Base-by-base conservation (phyloP, 176 grass and related monocot genomes). In the Cenchrus fungigraminus region DNA sequence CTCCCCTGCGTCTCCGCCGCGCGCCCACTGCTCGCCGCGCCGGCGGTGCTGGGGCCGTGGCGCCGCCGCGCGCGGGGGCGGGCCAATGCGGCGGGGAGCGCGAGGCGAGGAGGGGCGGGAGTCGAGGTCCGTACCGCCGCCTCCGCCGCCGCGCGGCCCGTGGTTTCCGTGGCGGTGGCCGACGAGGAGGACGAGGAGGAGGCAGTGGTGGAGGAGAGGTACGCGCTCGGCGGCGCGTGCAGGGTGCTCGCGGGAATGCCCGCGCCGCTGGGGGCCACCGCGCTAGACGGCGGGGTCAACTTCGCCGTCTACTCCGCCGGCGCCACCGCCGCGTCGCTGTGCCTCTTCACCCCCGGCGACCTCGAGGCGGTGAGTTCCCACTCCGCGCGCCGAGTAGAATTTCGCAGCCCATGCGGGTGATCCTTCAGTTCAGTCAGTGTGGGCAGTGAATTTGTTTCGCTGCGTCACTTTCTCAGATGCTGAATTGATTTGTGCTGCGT, bases 281-380 rank as follows among this genome's bases (percentile, higher is more conserved):
- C 83, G 65, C 87, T 58, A 74, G 79, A 64, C n/a, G 92, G 89
- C 6, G 92, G 92, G 57, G 91, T 98, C 84, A 98, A 98, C 85
- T 98, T 98, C 60, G 89, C 95, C 58, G 73, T 98, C 31, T 98
- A 92, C 77, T 98, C 96, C 32, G 37, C 64, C 34, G 82, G 66
- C 64, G 96, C 96, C 14, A 70, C 93, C n/a, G 86, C 93, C 2
- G 93, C 88, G 1, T 40, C 84, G 32, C 83, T 95, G 42, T 98
- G 91, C 74, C 89, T 98, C 69, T 98, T 95, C 89, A 78, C 91
- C 43, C 91, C 82, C 29, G 64, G 82, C 19, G 91, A 98, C 79
- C 89, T 98, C 69, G 78, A 81, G 59, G 88, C 46, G 37, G 95
- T 91, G 69, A 76, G 86, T 65, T 57, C 4, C 65, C 37, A 16